A percentile compares a stretch with the other conserved stretches of the same genome.
Conservation (phyloP, 257 asterid genomes). For the Henckelia pumila region DNA sequence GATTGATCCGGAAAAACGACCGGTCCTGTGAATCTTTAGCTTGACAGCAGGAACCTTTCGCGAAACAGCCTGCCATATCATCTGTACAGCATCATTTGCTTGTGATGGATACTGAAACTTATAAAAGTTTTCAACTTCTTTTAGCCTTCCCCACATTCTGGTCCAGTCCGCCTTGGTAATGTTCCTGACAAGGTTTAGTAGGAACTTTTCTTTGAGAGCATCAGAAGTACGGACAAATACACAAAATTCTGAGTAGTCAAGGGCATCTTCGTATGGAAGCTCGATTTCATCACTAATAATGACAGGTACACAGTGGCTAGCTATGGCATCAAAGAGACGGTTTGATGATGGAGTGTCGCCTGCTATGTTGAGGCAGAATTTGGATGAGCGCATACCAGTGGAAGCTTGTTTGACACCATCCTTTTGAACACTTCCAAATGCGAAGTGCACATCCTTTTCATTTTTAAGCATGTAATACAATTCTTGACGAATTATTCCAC, state of each 20-base stretch:
- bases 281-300: slow-evolving; percentile 73
- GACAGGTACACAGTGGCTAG: slow-evolving; percentile 79
- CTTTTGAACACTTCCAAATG: slow-evolving; percentile 57
- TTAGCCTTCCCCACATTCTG: slow-evolving; percentile 59
- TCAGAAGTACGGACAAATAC: slow-evolving; percentile 51
- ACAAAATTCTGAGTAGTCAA: slow-evolving; percentile 67
- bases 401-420: slow-evolving; percentile 59
- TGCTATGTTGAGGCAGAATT: slow-evolving; percentile 80
- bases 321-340: slow-evolving; percentile 79
- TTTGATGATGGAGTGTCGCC: slow-evolving; percentile 88
- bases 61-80: slow-evolving; percentile 68
- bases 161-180: slow-evolving; percentile 60
- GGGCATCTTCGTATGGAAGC: slow-evolving; percentile 71
- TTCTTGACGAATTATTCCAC: slow-evolving; percentile 68
- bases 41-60: slow-evolving; percentile 53
- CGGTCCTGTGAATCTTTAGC: slow-evolving; percentile 36
- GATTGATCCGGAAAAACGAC: slow-evolving; percentile 31
- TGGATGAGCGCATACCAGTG: slow-evolving; percentile 62
- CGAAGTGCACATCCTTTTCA: slow-evolving; percentile 71
- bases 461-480: slow-evolving; percentile 53
- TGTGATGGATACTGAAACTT: slow-evolving; percentile 58
- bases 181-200: slow-evolving; percentile 45
- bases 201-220: slow-evolving; percentile 48
- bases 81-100: slow-evolving; percentile 67
- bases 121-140: slow-evolving; percentile 48